A percentile compares a stretch with the other conserved stretches of the same genome.
Evolutionary conservation across 2,329 filamentous ascomycete species (phyloP).

Genomic region (Epichloe glyceriae): DNA sequence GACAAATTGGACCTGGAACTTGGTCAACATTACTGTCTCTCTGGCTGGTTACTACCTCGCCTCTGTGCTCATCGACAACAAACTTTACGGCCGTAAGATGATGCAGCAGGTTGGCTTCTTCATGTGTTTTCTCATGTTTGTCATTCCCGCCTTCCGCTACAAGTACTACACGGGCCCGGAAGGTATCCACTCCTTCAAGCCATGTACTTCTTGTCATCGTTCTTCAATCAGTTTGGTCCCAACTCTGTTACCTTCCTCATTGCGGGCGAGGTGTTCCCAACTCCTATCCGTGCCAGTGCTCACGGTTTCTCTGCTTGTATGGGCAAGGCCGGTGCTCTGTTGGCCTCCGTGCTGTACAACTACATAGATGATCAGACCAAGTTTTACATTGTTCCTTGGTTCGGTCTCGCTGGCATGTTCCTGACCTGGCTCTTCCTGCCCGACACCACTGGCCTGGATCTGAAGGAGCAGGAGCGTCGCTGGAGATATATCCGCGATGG

Average conservation of each 20-base stretch:
- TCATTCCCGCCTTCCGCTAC: constrained; percentile 81
- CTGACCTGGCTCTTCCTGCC: constrained; percentile 78
- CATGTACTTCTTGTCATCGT: constrained; percentile 96
- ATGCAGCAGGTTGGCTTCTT: constrained; percentile 95
- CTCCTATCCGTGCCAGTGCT: constrained; percentile 80
- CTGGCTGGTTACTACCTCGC: constrained; percentile 83
- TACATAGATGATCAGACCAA: constrained; percentile 78
- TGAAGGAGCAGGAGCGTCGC: constrained; percentile 92
- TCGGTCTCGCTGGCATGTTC: constrained; percentile 75
- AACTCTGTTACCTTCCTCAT: constrained; percentile 95
- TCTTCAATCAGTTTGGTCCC: constrained; percentile 98
- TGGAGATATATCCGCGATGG: constrained; percentile 79
- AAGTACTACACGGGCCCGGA: constrained; percentile 61
- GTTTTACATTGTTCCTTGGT: constrained; percentile 92
- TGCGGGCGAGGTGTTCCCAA: constrained; percentile 92
- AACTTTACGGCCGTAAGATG: constrained; percentile 88
- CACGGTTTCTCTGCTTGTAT: constrained; percentile 90
- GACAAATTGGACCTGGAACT: constrained; percentile 81
- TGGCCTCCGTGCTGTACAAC: constrained; percentile 83
- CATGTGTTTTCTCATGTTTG: constrained; percentile 85
- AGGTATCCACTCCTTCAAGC: constrained; percentile 82
- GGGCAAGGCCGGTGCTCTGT: constrained; percentile 78
- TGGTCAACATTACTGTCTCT: constrained; percentile 80
- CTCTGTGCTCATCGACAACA: constrained; percentile 84
- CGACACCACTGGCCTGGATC: constrained; percentile 91